These are phyloP conservation scores for Dissoconium aciculare DNA, from an alignment of 2,329 filamentous ascomycete genomes.

Conservation along the genomic window DNA sequence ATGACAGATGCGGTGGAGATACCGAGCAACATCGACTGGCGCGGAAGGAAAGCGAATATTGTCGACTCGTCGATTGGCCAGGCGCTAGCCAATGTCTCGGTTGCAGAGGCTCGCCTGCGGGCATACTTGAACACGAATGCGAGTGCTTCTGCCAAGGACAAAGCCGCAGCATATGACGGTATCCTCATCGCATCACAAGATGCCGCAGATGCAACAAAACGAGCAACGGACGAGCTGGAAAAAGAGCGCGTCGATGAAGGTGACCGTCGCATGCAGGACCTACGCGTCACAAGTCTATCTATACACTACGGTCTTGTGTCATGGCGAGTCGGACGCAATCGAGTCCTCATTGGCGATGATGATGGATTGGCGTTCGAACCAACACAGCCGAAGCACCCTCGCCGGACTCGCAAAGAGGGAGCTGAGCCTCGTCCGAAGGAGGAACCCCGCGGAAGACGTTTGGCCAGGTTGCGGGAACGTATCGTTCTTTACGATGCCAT, in stretches of 20 bases:
- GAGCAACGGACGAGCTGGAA: slow-evolving; percentile 77
- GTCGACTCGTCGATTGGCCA: slow-evolving; percentile 87
- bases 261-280: slow-evolving; percentile 74
- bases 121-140: slow-evolving; percentile 31
- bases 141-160: slow-evolving; percentile 40
- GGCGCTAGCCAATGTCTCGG: slow-evolving; percentile 55
- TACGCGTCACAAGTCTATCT: slow-evolving; percentile 83
- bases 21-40: slow-evolving; percentile 70
- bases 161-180: slow-evolving; percentile 77
- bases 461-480: slow-evolving; percentile 70
- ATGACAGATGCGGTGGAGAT: slow-evolving; percentile 28
- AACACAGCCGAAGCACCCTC: slow-evolving; percentile 41
- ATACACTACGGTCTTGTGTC: slow-evolving; percentile 90
- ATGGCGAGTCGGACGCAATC: slow-evolving; percentile 87
- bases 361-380: slow-evolving; percentile 53
- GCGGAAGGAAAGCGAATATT: slow-evolving; percentile 68
- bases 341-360: slow-evolving; percentile 67
- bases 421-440: slow-evolving; percentile 37
- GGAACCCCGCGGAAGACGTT: slow-evolving; percentile 57
- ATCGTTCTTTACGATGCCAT: slow-evolving; percentile 83
- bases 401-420: slow-evolving; percentile 34
- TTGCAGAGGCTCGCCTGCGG: slow-evolving; percentile 38
- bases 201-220: slow-evolving; percentile 81
- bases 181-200: slow-evolving; percentile 85
- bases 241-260: slow-evolving; percentile 71